Evolutionary conservation across 192 early-diverging fungal genomes (phyloP), one percentile per base, ranked within the genome.

Genomic region (Coemansia sp.): DNA sequence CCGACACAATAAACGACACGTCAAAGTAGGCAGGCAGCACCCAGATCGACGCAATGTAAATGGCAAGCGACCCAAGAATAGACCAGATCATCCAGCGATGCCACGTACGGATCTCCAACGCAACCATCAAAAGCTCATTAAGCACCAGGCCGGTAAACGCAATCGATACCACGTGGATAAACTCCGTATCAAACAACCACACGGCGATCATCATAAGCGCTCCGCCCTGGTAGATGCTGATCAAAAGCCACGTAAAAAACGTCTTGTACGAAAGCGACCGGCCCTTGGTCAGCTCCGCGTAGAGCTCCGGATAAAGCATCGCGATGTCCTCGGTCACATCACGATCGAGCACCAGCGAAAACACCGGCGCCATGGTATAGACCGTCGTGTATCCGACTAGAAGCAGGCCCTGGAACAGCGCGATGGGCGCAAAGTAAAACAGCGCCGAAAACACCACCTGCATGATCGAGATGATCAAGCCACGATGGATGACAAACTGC

Each of bases 381-480:
- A 95, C 75, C 1, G 95, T 98, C n/a, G 95, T 88, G 78, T 98
- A 98, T 20, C 95, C 93, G 9, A 93, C 89, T 30, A 95, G 84
- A 29, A 94, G 65, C 79, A 88, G 78, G 42, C 91, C 91, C 76
- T 96, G 93, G 74, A 92, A 98, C 55, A 98, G 69, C 28, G 94
- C 94, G 59, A 98, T 96, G 6, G 95, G 95, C 13, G 95, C 95
- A 85, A 93, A 95, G 77, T 96, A 98, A 71, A 95, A 98, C 60
- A 98, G 83, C 1, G 94, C 88, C 10, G 92, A 94, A 63, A 98
- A 98, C 10, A 98, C 95, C 0, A 93, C 94, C 78, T 98, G 95
- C 87, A 98, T 98, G 19, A 98, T 88, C 1, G 95, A 95, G 56
- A 98, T 98, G 55, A 98, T 98, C 57, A 98, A 72, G 30, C 95